Percentiles rank a stretch among this genome's conserved stretches.
These are phyloP conservation scores for Pythium folliculosum DNA, from an alignment of 352 stramenopile genomes.

Conservation along the genomic window DNA sequence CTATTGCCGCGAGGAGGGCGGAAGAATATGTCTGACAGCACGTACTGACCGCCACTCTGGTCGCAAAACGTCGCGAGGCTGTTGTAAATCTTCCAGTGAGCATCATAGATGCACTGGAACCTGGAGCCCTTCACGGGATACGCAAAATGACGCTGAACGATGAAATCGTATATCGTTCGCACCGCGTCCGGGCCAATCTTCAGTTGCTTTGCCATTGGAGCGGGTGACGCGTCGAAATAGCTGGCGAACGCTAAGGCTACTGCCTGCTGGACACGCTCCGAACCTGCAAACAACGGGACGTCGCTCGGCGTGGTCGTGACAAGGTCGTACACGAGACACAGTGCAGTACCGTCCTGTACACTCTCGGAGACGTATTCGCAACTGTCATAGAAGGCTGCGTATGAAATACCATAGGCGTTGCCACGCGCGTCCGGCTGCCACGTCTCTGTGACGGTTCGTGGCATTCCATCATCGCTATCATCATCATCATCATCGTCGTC, in stretches of 20 bases:
- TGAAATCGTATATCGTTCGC: slow-evolving; percentile 4
- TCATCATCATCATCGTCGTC: not conserved
- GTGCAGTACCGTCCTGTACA: not conserved
- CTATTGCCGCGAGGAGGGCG: too few species aligned
- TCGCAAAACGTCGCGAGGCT: too few species aligned
- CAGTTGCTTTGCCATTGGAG: not conserved
- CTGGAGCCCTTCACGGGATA: not conserved
- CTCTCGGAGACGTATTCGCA: not conserved
- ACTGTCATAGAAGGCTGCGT: not conserved
- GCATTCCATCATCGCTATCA: too few species aligned
- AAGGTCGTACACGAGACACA: not conserved
- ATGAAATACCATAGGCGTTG: not conserved
- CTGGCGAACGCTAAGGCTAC: not conserved
- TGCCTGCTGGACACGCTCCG: not conserved
- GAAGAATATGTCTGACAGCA: too few species aligned
- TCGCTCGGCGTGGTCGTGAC: not conserved
- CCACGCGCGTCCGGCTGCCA: not conserved
- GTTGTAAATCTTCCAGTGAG: too few species aligned
- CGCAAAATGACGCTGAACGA: slow-evolving; percentile 1
- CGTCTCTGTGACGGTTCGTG: not conserved
- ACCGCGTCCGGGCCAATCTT: slow-evolving; percentile 2
- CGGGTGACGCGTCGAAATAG: not conserved
- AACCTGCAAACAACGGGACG: not conserved
- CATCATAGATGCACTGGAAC: too few species aligned
- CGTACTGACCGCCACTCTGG: too few species aligned